These are phyloP conservation scores for Lindgomyces ingoldianus DNA, from an alignment of 495 filamentous ascomycete species.

Conservation along the genomic window DNA sequence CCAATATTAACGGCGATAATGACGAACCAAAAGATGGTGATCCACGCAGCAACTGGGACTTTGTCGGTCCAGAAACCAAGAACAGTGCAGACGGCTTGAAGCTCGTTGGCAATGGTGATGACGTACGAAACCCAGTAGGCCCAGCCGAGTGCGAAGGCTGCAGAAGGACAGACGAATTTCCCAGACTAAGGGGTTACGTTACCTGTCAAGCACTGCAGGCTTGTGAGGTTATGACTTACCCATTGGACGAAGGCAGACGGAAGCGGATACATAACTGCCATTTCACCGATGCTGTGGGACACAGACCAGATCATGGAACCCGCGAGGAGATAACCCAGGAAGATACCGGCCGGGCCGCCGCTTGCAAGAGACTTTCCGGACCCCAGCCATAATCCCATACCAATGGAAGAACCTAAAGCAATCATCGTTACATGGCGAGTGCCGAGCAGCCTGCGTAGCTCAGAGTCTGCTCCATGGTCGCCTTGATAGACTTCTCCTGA, in stretches of 20 bases:
- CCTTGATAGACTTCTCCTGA: not conserved
- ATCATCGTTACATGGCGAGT: conserved; percentile 40
- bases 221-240: conserved; percentile 8
- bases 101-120: conserved; percentile 38
- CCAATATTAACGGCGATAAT: conserved; percentile 34
- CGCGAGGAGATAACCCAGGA: conserved; percentile 37
- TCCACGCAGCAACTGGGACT: conserved; percentile 36
- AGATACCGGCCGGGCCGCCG: conserved; percentile 36
- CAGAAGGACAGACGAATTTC: conserved; percentile 38
- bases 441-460: conserved; percentile 23
- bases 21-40: conserved; percentile 35
- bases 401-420: conserved; percentile 39
- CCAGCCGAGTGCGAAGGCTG: conserved; percentile 39
- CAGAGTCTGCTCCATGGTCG: conserved; percentile 37
- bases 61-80: conserved; percentile 37
- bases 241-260: conserved; percentile 37
- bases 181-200: conserved; percentile 29
- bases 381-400: conserved; percentile 40
- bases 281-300: conserved; percentile 35
- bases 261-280: conserved; percentile 40
- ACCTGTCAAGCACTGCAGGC: not conserved
- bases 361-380: conserved; percentile 30
- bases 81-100: conserved; percentile 34
- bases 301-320: conserved; percentile 36
- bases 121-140: conserved; percentile 39